phyloP scores from a whole-genome alignment of 1,284 basidiomycete species.

The Microbotryomycetes sp. region DNA sequence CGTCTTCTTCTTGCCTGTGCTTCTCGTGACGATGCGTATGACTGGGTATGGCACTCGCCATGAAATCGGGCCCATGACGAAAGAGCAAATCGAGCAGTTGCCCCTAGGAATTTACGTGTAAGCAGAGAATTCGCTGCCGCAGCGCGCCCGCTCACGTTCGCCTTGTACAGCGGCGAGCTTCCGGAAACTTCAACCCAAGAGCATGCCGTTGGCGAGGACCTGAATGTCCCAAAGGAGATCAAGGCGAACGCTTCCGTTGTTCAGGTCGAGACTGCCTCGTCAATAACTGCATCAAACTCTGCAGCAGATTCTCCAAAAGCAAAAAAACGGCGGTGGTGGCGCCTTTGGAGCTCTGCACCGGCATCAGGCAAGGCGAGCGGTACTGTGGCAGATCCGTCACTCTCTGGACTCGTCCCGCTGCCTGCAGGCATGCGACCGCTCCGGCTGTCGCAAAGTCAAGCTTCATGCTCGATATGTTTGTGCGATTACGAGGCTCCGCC shows the following conservation, averaged over 20 bases:
- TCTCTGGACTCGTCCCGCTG: slow-evolving; percentile 1
- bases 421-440: slow-evolving; percentile 8
- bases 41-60: slow-evolving; percentile 31
- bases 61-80: slow-evolving; percentile 32
- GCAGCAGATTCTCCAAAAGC: background rate
- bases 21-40: slow-evolving; percentile 24
- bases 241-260: background rate
- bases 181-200: background rate
- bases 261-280: background rate
- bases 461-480: slow-evolving; percentile 25
- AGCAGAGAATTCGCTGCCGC: too few species aligned
- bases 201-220: background rate
- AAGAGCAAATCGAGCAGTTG: slow-evolving; percentile 29
- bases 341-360: slow-evolving; percentile 3
- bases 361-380: background rate
- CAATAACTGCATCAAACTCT: background rate
- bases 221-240: background rate
- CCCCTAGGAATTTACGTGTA: slow-evolving; percentile 18
- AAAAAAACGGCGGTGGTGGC: slow-evolving; percentile 3
- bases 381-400: background rate
- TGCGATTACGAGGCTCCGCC: slow-evolving; percentile 27
- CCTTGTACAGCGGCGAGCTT: background rate
- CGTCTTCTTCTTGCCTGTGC: slow-evolving; percentile 32
- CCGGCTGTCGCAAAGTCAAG: slow-evolving; percentile 11
- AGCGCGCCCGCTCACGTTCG: too few species aligned